Percentiles rank a stretch among this genome's conserved stretches.
Evolutionary conservation across 2,329 filamentous ascomycete genomes (phyloP).

Genomic region (Fusarium abutilonis): DNA sequence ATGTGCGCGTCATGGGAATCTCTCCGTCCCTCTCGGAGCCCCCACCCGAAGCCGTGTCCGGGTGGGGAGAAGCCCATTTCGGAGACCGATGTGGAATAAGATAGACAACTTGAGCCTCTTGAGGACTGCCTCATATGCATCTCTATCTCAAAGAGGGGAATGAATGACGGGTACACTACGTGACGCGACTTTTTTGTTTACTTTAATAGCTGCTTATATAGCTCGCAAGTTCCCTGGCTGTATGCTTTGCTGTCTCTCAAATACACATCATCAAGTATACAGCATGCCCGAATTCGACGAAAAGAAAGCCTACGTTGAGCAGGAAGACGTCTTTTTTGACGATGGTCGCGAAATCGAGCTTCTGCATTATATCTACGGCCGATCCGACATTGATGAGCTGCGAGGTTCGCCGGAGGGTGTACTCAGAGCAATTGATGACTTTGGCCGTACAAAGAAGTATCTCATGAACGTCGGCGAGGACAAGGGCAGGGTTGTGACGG

Average conservation of each 20-base stretch:
- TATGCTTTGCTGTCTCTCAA: background rate
- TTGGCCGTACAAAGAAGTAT: constrained; percentile 66
- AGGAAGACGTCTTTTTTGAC: constrained; percentile 63
- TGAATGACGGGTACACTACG: constrained; percentile 39
- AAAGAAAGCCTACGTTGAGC: constrained; percentile 54
- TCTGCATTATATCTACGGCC: constrained; percentile 73
- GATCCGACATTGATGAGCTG: constrained; percentile 69
- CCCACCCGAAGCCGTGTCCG: constrained; percentile 27
- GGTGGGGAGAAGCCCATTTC: constrained; percentile 31
- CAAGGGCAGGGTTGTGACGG: constrained; percentile 76
- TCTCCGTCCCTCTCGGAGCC: constrained; percentile 12
- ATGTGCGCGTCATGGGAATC: constrained; percentile 39
- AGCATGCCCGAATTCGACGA: constrained; percentile 49
- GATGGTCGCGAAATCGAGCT: constrained; percentile 80
- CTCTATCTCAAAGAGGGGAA: constrained; percentile 16
- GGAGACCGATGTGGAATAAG: constrained; percentile 19
- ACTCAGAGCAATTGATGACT: constrained; percentile 76
- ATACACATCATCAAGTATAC: background rate
- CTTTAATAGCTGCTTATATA: constrained; percentile 14
- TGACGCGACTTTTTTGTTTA: constrained; percentile 31
- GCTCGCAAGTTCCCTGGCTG: background rate
- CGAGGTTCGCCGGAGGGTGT: constrained; percentile 71
- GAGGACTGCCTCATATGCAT: constrained; percentile 10
- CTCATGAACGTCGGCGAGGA: constrained; percentile 83
- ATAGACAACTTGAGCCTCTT: background rate